Percentiles rank a stretch among this genome's conserved stretches.
These are phyloP conservation scores for Daldinia bambusicola DNA, from an alignment of 495 filamentous ascomycete genomes.

Conservation along the genomic window DNA sequence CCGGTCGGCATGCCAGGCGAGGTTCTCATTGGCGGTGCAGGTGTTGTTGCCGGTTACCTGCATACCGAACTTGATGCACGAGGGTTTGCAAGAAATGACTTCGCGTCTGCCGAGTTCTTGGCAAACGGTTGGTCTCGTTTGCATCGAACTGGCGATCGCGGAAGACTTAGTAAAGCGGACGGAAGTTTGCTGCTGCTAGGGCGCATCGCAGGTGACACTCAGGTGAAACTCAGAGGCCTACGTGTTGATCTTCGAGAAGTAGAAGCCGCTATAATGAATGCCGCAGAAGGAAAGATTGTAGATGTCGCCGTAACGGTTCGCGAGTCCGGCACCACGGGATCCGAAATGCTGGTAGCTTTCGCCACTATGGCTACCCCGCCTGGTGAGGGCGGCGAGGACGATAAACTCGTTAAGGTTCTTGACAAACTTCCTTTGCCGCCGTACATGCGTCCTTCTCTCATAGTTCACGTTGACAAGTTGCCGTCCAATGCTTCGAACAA, in stretches of 20 bases:
- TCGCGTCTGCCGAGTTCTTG: constrained; percentile 29
- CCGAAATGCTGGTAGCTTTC: constrained; percentile 51
- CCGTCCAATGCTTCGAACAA: constrained; percentile 58
- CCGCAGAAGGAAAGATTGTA: constrained; percentile 39
- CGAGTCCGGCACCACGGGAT: neutral
- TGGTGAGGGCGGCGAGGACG: neutral
- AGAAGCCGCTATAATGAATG: constrained; percentile 50
- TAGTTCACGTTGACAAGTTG: constrained; percentile 52
- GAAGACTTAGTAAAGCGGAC: constrained; percentile 44
- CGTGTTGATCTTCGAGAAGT: constrained; percentile 65
- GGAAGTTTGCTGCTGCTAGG: constrained; percentile 53
- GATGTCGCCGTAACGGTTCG: constrained; percentile 52
- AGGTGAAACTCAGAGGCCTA: constrained; percentile 64
- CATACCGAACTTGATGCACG: neutral
- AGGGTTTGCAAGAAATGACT: neutral
- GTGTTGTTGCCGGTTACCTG: constrained; percentile 52
- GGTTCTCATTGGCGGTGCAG: constrained; percentile 52
- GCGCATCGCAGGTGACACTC: constrained; percentile 58
- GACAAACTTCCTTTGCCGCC: constrained; percentile 51
- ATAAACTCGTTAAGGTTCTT: constrained; percentile 16
- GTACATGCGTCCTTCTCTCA: constrained; percentile 58
- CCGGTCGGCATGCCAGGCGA: constrained; percentile 51
- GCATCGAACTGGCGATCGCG: constrained; percentile 58
- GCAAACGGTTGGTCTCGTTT: constrained; percentile 50
- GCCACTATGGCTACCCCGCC: constrained; percentile 33